Conservation (phyloP, 2,329 filamentous ascomycete species). For the Penicillium sp. region DNA sequence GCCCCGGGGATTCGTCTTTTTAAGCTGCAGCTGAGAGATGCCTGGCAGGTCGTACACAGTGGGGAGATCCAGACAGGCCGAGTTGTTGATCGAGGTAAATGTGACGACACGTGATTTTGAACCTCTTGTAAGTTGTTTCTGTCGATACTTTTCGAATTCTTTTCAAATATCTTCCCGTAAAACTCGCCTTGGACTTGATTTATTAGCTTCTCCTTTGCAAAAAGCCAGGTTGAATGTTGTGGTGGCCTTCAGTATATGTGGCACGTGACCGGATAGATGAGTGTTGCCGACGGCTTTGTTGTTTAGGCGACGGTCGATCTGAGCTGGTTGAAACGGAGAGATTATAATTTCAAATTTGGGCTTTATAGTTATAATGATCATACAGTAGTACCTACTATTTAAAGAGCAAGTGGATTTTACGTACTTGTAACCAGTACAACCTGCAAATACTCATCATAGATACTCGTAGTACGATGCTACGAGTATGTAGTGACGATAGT, state of each 20-base stretch:
- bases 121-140: not conserved
- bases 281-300: conserved; percentile 8
- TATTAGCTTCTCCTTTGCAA: not conserved
- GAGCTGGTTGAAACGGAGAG: no score
- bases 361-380: no score
- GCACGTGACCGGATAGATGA: conserved; percentile 11
- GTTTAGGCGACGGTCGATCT: not conserved
- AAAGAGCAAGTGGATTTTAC: no score
- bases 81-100: not conserved
- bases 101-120: not conserved
- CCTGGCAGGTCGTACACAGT: not conserved
- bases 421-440: no score
- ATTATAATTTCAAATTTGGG: no score
- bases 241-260: not conserved
- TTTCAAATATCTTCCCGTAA: not conserved
- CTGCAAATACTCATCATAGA: no score
- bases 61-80: not conserved
- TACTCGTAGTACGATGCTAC: not conserved
- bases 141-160: not conserved
- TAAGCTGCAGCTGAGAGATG: not conserved
- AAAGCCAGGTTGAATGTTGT: not conserved
- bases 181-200: not conserved
- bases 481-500: not conserved
- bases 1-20: not conserved
- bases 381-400: no score